These are phyloP conservation scores for Pseudonitzschia delicatissima DNA, from an alignment of 108 stramenopile species.

Conservation along the genomic window DNA sequence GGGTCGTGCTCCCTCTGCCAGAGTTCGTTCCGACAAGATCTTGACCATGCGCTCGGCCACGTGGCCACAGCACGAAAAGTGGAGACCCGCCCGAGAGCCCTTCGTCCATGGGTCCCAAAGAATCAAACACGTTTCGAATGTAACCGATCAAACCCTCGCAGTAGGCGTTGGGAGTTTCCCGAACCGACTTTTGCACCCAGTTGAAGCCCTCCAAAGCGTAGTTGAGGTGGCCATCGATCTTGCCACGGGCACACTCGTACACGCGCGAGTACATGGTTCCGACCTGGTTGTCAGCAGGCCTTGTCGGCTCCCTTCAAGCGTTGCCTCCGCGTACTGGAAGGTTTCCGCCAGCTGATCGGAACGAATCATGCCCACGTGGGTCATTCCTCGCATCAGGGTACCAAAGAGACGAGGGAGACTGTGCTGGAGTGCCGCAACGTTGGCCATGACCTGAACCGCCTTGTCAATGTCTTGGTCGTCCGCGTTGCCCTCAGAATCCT, in stretches of 20 bases:
- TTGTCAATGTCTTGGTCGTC: constrained; percentile 84
- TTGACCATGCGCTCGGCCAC: constrained; percentile 82
- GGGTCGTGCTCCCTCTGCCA: constrained; percentile 34
- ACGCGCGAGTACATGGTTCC: constrained; percentile 83
- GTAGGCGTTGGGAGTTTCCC: constrained; percentile 87
- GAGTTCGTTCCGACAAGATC: constrained; percentile 54
- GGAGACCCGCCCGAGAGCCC: constrained; percentile 83
- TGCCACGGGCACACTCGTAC: constrained; percentile 84
- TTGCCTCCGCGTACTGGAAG: constrained; percentile 78
- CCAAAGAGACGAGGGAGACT: constrained; percentile 82
- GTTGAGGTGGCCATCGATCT: constrained; percentile 83
- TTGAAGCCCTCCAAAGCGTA: constrained; percentile 82
- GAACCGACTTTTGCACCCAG: constrained; percentile 73
- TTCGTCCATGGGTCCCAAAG: constrained; percentile 88
- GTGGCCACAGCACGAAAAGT: constrained; percentile 91
- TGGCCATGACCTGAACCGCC: constrained; percentile 87
- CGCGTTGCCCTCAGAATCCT: constrained; percentile 62
- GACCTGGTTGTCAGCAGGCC: constrained; percentile 85
- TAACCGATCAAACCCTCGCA: constrained; percentile 81
- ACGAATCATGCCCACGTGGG: constrained; percentile 81
- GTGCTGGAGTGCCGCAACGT: constrained; percentile 79
- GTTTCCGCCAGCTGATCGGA: constrained; percentile 83
- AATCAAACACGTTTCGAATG: constrained; percentile 71
- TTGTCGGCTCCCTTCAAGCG: constrained; percentile 79
- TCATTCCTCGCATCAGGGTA: constrained; percentile 85